Evolutionary conservation across 768 basidiomycete genomes (phyloP).

Genomic region (Mycena venus): DNA sequence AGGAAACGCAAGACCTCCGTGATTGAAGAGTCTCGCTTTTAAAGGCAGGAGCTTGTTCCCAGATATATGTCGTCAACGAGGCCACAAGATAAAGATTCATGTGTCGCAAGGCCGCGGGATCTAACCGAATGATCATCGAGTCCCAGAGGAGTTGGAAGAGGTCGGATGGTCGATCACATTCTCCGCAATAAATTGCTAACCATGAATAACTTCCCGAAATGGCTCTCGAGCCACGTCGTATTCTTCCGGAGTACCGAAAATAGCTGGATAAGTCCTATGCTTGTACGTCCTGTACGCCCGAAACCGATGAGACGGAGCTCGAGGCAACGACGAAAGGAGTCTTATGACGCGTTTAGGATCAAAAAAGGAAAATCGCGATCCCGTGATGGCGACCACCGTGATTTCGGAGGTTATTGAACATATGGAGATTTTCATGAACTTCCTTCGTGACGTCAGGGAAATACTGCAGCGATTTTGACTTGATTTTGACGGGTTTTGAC

Average conservation of each 20-base stretch:
- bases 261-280: not conserved
- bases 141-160: not conserved
- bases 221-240: not conserved
- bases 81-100: slow-evolving; percentile 12
- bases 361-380: not conserved
- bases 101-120: not conserved
- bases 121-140: not conserved
- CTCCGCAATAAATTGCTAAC: not conserved
- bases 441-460: not conserved
- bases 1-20: too few species aligned
- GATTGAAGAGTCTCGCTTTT: not conserved
- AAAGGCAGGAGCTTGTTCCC: not conserved
- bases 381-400: not conserved
- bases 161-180: slow-evolving; percentile 1
- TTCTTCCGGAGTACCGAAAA: not conserved
- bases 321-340: not conserved
- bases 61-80: not conserved
- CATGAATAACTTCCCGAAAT: not conserved
- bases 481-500: too few species aligned
- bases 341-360: not conserved
- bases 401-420: not conserved
- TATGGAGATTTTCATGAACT: not conserved
- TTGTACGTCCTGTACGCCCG: too few species aligned
- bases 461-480: too few species aligned
- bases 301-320: not conserved